A percentile compares a stretch with the other conserved stretches of the same genome.
Evolutionary conservation across 192 early-diverging fungal species (phyloP).

Genomic region (Entomortierella parvispora): DNA sequence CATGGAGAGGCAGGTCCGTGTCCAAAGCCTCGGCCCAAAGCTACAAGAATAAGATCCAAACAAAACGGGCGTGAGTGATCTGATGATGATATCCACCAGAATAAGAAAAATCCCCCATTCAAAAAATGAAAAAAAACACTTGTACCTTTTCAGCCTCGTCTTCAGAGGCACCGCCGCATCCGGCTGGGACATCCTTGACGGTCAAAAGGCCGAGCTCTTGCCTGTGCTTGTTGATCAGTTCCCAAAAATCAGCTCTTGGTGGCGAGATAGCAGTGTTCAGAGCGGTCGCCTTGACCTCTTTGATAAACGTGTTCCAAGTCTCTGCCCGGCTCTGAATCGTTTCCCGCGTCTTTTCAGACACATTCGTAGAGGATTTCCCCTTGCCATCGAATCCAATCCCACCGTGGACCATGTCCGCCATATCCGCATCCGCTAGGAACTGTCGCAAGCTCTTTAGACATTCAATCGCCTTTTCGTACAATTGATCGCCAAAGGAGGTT

Average conservation of each 20-base stretch:
- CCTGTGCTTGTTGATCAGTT: constrained; percentile 45
- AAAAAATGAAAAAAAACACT: background rate
- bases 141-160: constrained; percentile 67
- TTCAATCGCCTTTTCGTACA: constrained; percentile 65
- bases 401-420: background rate
- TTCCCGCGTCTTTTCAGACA: constrained; percentile 1
- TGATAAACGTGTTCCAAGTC: constrained; percentile 65
- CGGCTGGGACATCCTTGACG: constrained; percentile 48
- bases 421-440: constrained; percentile 16
- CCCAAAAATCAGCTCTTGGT: constrained; percentile 64
- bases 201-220: constrained; percentile 58
- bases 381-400: background rate
- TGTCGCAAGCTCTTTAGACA: constrained; percentile 64
- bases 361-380: background rate
- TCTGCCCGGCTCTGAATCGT: constrained; percentile 36
- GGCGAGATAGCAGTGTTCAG: constrained; percentile 33
- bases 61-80: background rate
- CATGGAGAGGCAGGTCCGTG: background rate
- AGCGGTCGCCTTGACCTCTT: constrained; percentile 51
- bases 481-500: constrained; percentile 64
- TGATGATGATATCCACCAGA: too few species aligned
- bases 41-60: background rate
- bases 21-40: constrained; percentile 10
- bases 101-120: background rate
- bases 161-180: constrained; percentile 47